phyloP scores from a whole-genome alignment of 1,284 basidiomycete species.

The Austroboletus niveus region DNA sequence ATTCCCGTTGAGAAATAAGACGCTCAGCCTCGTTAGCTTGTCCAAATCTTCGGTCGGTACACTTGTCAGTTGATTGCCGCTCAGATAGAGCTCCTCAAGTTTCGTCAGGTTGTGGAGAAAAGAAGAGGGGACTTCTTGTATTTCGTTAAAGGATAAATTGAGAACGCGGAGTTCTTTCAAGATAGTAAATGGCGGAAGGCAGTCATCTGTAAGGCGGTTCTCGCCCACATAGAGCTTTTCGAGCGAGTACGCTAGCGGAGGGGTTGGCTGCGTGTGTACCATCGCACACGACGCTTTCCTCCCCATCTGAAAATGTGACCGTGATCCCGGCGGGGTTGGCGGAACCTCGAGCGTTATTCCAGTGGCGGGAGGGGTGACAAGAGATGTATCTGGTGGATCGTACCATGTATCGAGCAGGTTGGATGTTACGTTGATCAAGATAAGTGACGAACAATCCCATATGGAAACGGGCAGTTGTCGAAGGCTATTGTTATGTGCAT shows the following conservation, averaged over 20 bases:
- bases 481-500: slow-evolving; percentile 92
- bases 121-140: slow-evolving; percentile 82
- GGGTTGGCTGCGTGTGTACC: slow-evolving; percentile 34
- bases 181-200: slow-evolving; percentile 72
- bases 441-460: slow-evolving; percentile 83
- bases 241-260: slow-evolving; percentile 73
- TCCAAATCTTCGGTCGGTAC: slow-evolving; percentile 89
- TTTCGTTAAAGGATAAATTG: slow-evolving; percentile 95
- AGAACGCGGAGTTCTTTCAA: slow-evolving; percentile 79
- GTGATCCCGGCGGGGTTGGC: slow-evolving; percentile 6
- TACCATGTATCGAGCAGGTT: slow-evolving; percentile 82
- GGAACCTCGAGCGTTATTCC: slow-evolving; percentile 25
- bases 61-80: slow-evolving; percentile 89
- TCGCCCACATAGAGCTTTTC: slow-evolving; percentile 86
- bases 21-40: slow-evolving; percentile 61
- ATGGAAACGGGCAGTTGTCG: slow-evolving; percentile 73
- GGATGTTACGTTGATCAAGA: slow-evolving; percentile 83
- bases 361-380: slow-evolving; percentile 9
- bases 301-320: slow-evolving; percentile 21
- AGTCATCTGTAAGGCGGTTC: slow-evolving; percentile 85
- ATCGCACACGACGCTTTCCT: slow-evolving; percentile 27
- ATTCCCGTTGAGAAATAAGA: slow-evolving; percentile 93
- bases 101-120: slow-evolving; percentile 71
- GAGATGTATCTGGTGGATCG: slow-evolving; percentile 45
- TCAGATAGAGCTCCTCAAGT: slow-evolving; percentile 88